Percentiles rank a stretch among this genome's conserved stretches.
Evolutionary conservation across 805 yeast species (phyloP).

Genomic region (Yarrowia divulgata): DNA sequence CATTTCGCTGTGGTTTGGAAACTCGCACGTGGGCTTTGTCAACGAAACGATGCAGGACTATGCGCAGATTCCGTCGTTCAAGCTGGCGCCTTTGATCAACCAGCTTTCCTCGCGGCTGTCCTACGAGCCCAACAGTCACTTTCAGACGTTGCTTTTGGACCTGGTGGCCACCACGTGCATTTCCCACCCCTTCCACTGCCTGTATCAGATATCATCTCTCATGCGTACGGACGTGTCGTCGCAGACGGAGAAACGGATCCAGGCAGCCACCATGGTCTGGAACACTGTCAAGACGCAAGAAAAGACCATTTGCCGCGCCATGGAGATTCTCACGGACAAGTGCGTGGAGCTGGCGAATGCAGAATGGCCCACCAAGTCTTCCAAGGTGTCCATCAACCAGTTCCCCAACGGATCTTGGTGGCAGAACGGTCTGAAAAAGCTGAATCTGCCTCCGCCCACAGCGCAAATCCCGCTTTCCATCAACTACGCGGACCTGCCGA

Average conservation of each 20-base stretch:
- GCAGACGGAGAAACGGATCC: background rate
- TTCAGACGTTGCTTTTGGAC: conserved; percentile 62
- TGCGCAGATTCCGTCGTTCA: conserved; percentile 59
- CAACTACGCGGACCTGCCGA: conserved; percentile 58
- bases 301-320: background rate
- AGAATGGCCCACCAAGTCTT: background rate
- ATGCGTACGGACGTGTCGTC: conserved; percentile 1
- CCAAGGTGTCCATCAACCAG: background rate
- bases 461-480: conserved; percentile 47
- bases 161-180: conserved; percentile 58
- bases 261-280: conserved; percentile 10
- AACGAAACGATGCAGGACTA: conserved; percentile 55
- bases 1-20: conserved; percentile 83
- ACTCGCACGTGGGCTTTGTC: conserved; percentile 56
- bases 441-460: conserved; percentile 73
- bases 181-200: conserved; percentile 75
- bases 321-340: conserved; percentile 33
- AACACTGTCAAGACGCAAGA: conserved; percentile 2
- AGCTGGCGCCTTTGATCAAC: conserved; percentile 79
- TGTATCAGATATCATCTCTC: conserved; percentile 55
- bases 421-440: conserved; percentile 20
- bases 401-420: conserved; percentile 29
- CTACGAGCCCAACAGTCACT: conserved; percentile 57
- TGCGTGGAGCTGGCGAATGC: conserved; percentile 28
- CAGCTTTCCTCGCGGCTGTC: conserved; percentile 78